These are phyloP conservation scores for Claviceps pazoutovae DNA, from an alignment of 2,329 filamentous ascomycete species.

Conservation along the genomic window DNA sequence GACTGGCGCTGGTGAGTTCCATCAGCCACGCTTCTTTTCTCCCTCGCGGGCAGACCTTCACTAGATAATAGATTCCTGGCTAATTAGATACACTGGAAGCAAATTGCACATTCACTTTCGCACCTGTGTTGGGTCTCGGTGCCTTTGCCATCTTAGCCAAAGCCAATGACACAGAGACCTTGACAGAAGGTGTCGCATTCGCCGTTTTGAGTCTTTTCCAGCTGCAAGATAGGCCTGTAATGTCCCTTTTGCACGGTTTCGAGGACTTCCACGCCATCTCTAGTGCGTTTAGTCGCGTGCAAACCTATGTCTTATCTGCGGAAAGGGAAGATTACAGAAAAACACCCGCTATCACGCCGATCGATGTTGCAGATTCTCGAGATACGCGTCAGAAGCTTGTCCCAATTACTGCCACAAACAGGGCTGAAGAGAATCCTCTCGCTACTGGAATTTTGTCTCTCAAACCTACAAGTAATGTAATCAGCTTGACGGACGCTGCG, in stretches of 20 bases:
- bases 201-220: slow-evolving; percentile 10
- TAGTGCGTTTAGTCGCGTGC: slow-evolving; percentile 11
- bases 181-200: slow-evolving; percentile 11
- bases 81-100: slow-evolving; percentile 5
- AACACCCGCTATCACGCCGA: neutral
- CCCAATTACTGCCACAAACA: neutral
- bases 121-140: slow-evolving; percentile 11
- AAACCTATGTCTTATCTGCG: slow-evolving; percentile 9
- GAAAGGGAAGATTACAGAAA: slow-evolving; percentile 9
- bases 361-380: neutral
- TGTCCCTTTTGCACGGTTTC: slow-evolving; percentile 9
- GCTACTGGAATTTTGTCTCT: neutral
- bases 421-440: neutral
- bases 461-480: neutral
- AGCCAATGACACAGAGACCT: slow-evolving; percentile 4
- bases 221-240: slow-evolving; percentile 10
- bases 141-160: slow-evolving; percentile 8
- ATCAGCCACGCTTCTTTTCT: neutral
- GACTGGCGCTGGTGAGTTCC: slow-evolving; percentile 3
- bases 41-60: neutral
- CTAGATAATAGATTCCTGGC: neutral
- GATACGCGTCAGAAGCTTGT: neutral
- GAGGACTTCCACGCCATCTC: slow-evolving; percentile 11
- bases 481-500: slow-evolving; percentile 2
- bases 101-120: slow-evolving; percentile 6